phyloP scores from a whole-genome alignment of 305 asterid species.

The Fraxinus sp. region DNA sequence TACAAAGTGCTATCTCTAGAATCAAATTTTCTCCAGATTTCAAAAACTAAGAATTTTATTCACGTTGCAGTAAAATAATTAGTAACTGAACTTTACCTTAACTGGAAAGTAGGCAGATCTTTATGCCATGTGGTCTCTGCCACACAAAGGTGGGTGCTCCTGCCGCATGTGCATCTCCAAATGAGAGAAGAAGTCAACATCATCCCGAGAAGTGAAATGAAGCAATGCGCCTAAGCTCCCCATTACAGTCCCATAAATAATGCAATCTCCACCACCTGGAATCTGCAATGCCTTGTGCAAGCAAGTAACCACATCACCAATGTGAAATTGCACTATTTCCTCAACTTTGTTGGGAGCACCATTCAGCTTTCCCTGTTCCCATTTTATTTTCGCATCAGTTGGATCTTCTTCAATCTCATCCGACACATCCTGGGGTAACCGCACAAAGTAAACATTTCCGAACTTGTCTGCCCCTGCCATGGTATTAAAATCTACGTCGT shows the following conservation, averaged over 20 bases:
- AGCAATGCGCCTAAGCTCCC: constrained; percentile 94
- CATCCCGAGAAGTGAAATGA: constrained; percentile 85
- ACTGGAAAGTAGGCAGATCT: constrained; percentile 94
- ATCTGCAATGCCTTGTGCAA: constrained; percentile 86
- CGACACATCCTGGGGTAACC: constrained; percentile 92
- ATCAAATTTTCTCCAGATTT: no score
- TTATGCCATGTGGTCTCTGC: constrained; percentile 95
- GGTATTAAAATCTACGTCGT: constrained; percentile 89
- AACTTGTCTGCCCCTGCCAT: constrained; percentile 97
- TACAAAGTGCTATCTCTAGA: no score
- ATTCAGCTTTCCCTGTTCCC: constrained; percentile 98
- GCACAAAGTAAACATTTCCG: constrained; percentile 86
- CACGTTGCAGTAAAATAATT: no score
- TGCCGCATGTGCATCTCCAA: constrained; percentile 98
- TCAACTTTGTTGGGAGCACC: constrained; percentile 99
- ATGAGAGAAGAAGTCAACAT: constrained; percentile 79
- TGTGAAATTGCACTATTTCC: constrained; percentile 92
- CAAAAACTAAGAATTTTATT: no score
- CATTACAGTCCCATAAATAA: constrained; percentile 89
- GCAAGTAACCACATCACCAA: constrained; percentile 80
- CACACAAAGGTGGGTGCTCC: constrained; percentile 91
- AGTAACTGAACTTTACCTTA: constrained; percentile 54
- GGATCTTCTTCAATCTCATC: constrained; percentile 99
- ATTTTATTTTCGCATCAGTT: constrained; percentile 96
- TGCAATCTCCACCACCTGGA: constrained; percentile 95